Evolutionary conservation across 176 grass and related monocot species (phyloP).

Genomic region (Zea luxurians): DNA sequence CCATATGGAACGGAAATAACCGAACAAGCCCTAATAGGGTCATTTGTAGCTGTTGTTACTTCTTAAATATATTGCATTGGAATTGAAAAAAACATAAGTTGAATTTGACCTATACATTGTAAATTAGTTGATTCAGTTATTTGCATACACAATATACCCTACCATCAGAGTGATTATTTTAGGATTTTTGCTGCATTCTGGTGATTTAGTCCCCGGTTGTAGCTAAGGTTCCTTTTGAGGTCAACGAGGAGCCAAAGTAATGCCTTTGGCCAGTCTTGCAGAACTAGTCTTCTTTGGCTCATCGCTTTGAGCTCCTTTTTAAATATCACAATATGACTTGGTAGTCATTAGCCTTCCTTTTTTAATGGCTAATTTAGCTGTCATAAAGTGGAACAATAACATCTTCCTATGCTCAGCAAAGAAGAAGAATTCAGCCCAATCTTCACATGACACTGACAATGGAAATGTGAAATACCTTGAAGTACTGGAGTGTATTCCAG

Average conservation of each 20-base stretch:
- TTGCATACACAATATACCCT: constrained; percentile 15
- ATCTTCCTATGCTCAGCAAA: constrained; percentile 57
- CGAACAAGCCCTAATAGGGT: too few relatives aligned
- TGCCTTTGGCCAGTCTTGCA: constrained; percentile 1
- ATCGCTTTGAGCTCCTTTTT: constrained; percentile 24
- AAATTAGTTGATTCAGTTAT: constrained; percentile 20
- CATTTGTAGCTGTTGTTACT: background rate
- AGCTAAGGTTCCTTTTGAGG: constrained; percentile 26
- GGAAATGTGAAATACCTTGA: constrained; percentile 74
- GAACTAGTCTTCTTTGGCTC: constrained; percentile 24
- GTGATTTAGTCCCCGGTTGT: constrained; percentile 34
- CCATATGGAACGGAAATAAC: too few relatives aligned
- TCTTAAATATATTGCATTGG: constrained; percentile 2
- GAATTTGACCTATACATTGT: constrained; percentile 13
- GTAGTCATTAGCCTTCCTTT: background rate
- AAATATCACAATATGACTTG: constrained; percentile 19
- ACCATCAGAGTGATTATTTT: constrained; percentile 26
- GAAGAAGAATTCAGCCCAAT: constrained; percentile 47
- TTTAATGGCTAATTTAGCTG: constrained; percentile 13
- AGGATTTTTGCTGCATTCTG: constrained; percentile 22
- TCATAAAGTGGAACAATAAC: constrained; percentile 8
- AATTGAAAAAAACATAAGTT: background rate
- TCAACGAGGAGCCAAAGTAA: constrained; percentile 10
- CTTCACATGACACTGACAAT: constrained; percentile 45
- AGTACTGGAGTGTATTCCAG: constrained; percentile 50